These are phyloP conservation scores for Dryadomyces sulphureus DNA, from an alignment of 2,329 filamentous ascomycete genomes.

Conservation along the genomic window DNA sequence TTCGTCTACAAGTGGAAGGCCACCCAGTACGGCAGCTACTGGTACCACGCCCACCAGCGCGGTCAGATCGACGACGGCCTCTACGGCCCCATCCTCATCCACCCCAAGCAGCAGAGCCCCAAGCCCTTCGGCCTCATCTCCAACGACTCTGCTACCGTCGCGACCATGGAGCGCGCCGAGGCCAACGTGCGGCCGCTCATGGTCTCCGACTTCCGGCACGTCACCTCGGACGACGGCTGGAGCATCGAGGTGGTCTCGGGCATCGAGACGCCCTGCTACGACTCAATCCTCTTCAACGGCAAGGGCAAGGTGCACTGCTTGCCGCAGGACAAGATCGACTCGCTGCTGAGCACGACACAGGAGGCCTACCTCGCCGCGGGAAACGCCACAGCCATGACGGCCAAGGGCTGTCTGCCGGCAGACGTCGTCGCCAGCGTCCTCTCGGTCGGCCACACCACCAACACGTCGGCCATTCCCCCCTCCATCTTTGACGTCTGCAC, in stretches of 20 bases:
- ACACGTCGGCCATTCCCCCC: conserved; percentile 24
- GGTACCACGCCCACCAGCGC: conserved; percentile 43
- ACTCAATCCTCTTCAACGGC: conserved; percentile 47
- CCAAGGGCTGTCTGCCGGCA: conserved; percentile 28
- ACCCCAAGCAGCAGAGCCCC: conserved; percentile 16
- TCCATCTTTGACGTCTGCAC: conserved; percentile 31
- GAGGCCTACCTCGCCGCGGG: conserved; percentile 15
- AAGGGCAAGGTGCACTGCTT: conserved; percentile 41
- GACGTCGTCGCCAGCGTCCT: conserved; percentile 22
- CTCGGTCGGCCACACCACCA: conserved; percentile 13
- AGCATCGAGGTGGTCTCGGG: conserved; percentile 24
- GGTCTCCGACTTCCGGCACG: conserved; percentile 40
- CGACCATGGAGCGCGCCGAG: conserved; percentile 34
- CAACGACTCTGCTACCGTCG: conserved; percentile 20
- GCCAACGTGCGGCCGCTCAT: conserved; percentile 29
- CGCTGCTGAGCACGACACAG: conserved; percentile 20
- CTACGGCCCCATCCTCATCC: conserved; percentile 40
- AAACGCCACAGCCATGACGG: conserved; percentile 20
- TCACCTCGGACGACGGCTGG: conserved; percentile 26
- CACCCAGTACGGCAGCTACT: conserved; percentile 41
- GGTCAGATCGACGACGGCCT: conserved; percentile 46
- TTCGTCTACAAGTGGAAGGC: conserved; percentile 43
- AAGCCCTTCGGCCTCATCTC: conserved; percentile 37
- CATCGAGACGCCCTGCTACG: conserved; percentile 40
- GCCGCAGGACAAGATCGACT: conserved; percentile 25